Evolutionary conservation across 176 grass and related monocot genomes (phyloP).

Genomic region (Oryza nivara): DNA sequence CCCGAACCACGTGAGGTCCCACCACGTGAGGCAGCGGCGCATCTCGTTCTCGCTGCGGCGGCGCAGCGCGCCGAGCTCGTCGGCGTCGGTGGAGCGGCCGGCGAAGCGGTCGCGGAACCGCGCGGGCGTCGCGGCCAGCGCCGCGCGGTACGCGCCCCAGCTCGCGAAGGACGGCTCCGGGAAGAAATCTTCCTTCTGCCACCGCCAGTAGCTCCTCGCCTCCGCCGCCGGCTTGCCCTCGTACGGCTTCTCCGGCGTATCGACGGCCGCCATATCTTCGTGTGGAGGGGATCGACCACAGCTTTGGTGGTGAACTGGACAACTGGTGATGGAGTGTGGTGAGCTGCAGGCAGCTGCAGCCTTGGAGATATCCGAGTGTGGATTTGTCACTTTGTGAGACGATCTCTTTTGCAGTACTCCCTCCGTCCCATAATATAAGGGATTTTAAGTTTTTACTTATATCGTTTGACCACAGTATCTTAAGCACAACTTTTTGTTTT

Average conservation of each 20-base stretch:
- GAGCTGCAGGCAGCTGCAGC: neutral
- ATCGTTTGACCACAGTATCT: no score
- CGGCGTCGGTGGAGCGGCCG: slow-evolving; percentile 67
- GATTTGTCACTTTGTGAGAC: slow-evolving; percentile 12
- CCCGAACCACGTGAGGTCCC: slow-evolving; percentile 96
- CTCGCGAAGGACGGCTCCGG: slow-evolving; percentile 90
- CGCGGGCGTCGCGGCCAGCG: slow-evolving; percentile 46
- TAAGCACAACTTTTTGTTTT: no score
- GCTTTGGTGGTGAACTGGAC: neutral
- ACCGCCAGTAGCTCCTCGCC: slow-evolving; percentile 75
- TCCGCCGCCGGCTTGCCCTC: neutral
- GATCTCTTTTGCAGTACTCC: neutral
- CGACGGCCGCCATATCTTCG: slow-evolving; percentile 29
- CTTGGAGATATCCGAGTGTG: slow-evolving; percentile 30
- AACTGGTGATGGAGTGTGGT: slow-evolving; percentile 13
- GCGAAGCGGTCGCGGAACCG: slow-evolving; percentile 65
- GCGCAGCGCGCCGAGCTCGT: slow-evolving; percentile 64
- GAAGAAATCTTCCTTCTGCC: slow-evolving; percentile 85
- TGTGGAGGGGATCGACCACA: slow-evolving; percentile 3
- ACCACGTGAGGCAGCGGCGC: slow-evolving; percentile 89
- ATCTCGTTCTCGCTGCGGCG: slow-evolving; percentile 91
- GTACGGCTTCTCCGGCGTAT: neutral
- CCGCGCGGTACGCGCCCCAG: slow-evolving; percentile 63
- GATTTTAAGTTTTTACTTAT: no score
- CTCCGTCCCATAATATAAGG: no score